A percentile compares a stretch with the other conserved stretches of the same genome.
Conservation (phyloP, 495 filamentous ascomycete species). For the Mytilinidion resinicola region DNA sequence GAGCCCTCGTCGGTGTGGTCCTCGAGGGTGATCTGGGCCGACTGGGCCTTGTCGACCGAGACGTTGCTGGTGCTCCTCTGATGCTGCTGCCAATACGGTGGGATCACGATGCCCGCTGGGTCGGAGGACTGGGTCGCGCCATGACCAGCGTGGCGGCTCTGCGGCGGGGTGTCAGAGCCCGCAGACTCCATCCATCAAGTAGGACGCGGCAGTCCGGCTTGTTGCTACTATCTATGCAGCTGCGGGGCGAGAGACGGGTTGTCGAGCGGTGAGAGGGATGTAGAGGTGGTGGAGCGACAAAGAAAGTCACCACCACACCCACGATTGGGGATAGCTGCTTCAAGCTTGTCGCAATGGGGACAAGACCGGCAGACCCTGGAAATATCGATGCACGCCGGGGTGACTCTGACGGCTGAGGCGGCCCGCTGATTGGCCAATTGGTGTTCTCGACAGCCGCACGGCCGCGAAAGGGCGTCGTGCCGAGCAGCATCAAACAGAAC, state of each 20-base stretch:
- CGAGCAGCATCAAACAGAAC: too few species aligned
- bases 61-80: conserved; percentile 31
- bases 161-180: conserved; percentile 15
- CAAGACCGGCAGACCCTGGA: too few species aligned
- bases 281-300: too few species aligned
- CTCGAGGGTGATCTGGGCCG: conserved; percentile 56
- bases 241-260: neutral
- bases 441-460: too few species aligned
- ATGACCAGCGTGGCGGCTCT: conserved; percentile 2
- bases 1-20: conserved; percentile 63
- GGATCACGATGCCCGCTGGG: conserved; percentile 27
- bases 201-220: neutral
- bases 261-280: too few species aligned
- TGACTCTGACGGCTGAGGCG: too few species aligned
- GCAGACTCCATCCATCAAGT: conserved; percentile 33
- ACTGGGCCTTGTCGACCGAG: conserved; percentile 19
- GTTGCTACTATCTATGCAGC: conserved; percentile 1
- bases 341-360: too few species aligned
- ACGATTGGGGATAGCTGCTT: too few species aligned
- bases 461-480: too few species aligned
- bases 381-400: too few species aligned
- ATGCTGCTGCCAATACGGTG: conserved; percentile 40
- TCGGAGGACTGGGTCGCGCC: conserved; percentile 6
- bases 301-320: too few species aligned
- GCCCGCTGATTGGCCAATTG: too few species aligned